Evolutionary conservation across 2,329 filamentous ascomycete genomes (phyloP).

Genomic region (Madurella fahalii): DNA sequence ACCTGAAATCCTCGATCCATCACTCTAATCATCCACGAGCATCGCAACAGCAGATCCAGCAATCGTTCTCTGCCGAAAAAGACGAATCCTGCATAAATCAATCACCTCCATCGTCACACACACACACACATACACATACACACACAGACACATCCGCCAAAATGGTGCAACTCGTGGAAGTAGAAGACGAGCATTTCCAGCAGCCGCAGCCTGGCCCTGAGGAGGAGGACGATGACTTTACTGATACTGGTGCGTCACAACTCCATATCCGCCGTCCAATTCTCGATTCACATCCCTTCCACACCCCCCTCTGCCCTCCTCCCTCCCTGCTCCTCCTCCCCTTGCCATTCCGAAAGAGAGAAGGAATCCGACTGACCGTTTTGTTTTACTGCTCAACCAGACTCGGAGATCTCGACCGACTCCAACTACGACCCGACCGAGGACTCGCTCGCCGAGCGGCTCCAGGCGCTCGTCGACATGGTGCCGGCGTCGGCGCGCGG

Average conservation of each 20-base stretch:
- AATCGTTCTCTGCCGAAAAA: neutral
- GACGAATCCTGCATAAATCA: neutral
- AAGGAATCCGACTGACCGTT: neutral
- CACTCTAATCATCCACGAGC: neutral
- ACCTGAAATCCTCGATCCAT: constrained; percentile 12
- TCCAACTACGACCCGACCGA: constrained; percentile 60
- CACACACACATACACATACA: constrained; percentile 3
- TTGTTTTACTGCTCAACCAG: constrained; percentile 39
- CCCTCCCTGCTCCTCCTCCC: too few species aligned
- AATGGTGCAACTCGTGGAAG: constrained; percentile 97
- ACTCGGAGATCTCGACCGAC: constrained; percentile 81
- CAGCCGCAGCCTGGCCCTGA: constrained; percentile 64
- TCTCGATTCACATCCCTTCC: neutral
- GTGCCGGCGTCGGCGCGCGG: constrained; percentile 68
- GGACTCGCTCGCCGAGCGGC: constrained; percentile 62
- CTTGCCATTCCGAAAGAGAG: too few species aligned
- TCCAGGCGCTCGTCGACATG: constrained; percentile 71
- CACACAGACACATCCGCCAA: constrained; percentile 33
- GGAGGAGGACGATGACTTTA: constrained; percentile 88
- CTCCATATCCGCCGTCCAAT: constrained; percentile 14
- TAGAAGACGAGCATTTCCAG: constrained; percentile 93
- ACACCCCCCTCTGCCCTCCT: too few species aligned
- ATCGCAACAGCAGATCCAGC: neutral
- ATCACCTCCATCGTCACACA: too few species aligned
- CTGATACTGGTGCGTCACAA: constrained; percentile 71